Evolutionary conservation across 495 filamentous ascomycete genomes (phyloP).

Genomic region (Aspergillus taichungensis): DNA sequence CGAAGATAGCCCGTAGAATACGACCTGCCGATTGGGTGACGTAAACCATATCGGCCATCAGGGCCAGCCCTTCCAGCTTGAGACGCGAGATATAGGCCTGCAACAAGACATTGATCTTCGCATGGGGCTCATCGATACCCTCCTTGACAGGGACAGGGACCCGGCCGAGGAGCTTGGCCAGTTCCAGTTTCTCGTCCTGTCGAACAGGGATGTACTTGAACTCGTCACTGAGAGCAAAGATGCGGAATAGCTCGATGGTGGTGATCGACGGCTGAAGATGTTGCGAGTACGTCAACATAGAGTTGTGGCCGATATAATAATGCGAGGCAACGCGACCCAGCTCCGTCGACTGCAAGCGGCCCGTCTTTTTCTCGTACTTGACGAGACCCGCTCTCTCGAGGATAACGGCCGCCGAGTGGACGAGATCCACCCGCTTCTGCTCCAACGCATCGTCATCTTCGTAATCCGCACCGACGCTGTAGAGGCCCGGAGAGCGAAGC

Average conservation of each 20-base stretch:
- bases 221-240: slow-evolving; percentile 96
- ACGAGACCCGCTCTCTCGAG: slow-evolving; percentile 81
- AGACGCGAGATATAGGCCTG: slow-evolving; percentile 96
- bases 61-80: slow-evolving; percentile 82
- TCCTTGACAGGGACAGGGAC: slow-evolving; percentile 98
- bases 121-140: slow-evolving; percentile 89
- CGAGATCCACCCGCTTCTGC: slow-evolving; percentile 91
- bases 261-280: slow-evolving; percentile 89
- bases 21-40: slow-evolving; percentile 96
- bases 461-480: slow-evolving; percentile 93
- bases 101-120: slow-evolving; percentile 98
- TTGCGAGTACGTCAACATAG: slow-evolving; percentile 93
- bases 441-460: slow-evolving; percentile 85
- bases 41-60: slow-evolving; percentile 99
- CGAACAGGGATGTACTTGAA: slow-evolving; percentile 99
- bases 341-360: slow-evolving; percentile 83
- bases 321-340: slow-evolving; percentile 92
- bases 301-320: slow-evolving; percentile 95
- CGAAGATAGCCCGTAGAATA: slow-evolving; percentile 91
- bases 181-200: slow-evolving; percentile 93
- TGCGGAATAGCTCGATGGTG: slow-evolving; percentile 88
- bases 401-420: slow-evolving; percentile 85
- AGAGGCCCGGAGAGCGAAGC: slow-evolving; percentile 90
- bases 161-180: slow-evolving; percentile 80
- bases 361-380: slow-evolving; percentile 93